Conservation (phyloP, 1,284 basidiomycete genomes). For the Trichosporon ovoides region DNA sequence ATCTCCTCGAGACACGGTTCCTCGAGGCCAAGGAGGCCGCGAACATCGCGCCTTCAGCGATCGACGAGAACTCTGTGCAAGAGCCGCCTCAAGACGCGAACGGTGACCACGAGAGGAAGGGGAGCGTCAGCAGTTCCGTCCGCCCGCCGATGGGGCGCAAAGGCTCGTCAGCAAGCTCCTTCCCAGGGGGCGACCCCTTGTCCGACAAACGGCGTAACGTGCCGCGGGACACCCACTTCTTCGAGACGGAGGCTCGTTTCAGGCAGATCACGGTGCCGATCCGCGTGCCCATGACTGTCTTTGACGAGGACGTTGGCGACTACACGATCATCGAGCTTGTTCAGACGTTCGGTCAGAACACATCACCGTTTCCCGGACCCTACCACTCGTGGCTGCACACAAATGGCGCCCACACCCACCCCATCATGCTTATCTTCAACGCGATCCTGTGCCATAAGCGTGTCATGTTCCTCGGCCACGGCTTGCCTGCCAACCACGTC, state of each 20-base stretch:
- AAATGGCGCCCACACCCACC: conserved; percentile 81
- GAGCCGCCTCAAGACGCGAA: background rate
- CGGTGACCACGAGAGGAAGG: background rate
- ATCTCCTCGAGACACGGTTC: conserved; percentile 81
- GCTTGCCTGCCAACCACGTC: conserved; percentile 76
- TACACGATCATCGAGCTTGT: conserved; percentile 89
- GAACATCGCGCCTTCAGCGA: background rate
- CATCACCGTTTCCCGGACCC: conserved; percentile 62
- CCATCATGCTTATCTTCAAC: conserved; percentile 90
- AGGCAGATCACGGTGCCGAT: conserved; percentile 72
- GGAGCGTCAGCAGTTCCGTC: conserved; percentile 8
- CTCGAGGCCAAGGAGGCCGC: conserved; percentile 13
- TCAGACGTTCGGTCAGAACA: conserved; percentile 72
- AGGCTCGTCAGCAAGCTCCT: conserved; percentile 11
- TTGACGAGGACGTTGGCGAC: conserved; percentile 94
- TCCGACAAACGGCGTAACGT: conserved; percentile 29
- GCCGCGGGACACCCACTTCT: conserved; percentile 87
- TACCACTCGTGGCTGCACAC: conserved; percentile 88
- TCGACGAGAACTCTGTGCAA: conserved; percentile 7
- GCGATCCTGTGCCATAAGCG: conserved; percentile 89
- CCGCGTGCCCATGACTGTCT: conserved; percentile 75
- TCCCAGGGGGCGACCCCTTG: conserved; percentile 7
- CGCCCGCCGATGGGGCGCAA: conserved; percentile 15
- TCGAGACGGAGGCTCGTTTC: conserved; percentile 75
- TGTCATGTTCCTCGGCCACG: conserved; percentile 87